Conservation (phyloP, 1,139 yeast species). For the Pichia sp. region DNA sequence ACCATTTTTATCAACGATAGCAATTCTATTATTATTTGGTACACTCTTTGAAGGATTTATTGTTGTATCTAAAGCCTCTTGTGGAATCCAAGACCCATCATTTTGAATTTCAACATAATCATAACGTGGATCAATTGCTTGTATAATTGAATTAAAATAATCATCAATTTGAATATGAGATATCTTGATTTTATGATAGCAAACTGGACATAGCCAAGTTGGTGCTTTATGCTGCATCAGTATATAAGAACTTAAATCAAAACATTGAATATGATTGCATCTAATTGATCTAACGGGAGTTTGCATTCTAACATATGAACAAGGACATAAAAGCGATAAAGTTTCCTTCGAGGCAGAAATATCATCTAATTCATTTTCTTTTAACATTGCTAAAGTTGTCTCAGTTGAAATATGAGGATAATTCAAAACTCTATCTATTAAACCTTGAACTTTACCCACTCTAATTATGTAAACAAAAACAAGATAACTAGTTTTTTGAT, state of each 20-base stretch:
- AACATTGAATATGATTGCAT: constrained; percentile 68
- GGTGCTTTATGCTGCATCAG: constrained; percentile 57
- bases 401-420: constrained; percentile 43
- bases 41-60: constrained; percentile 6
- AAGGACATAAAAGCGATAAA: constrained; percentile 57
- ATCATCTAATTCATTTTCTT: constrained; percentile 35
- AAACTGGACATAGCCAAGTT: constrained; percentile 65
- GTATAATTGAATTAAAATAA: constrained; percentile 47
- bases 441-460: constrained; percentile 36
- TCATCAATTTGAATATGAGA: constrained; percentile 58
- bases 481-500: constrained; percentile 39
- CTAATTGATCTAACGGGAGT: constrained; percentile 52
- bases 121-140: constrained; percentile 37
- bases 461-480: constrained; percentile 48
- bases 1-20: not conserved
- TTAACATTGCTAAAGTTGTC: constrained; percentile 41
- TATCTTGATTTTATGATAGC: constrained; percentile 39
- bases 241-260: constrained; percentile 57
- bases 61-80: constrained; percentile 3
- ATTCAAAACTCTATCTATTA: constrained; percentile 29
- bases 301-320: constrained; percentile 54
- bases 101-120: constrained; percentile 49
- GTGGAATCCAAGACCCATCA: constrained; percentile 54
- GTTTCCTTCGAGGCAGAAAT: constrained; percentile 52
- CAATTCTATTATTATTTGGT: constrained; percentile 1